phyloP scores from a whole-genome alignment of 2,329 filamentous ascomycete genomes.

The Apiospora phragmitis region DNA sequence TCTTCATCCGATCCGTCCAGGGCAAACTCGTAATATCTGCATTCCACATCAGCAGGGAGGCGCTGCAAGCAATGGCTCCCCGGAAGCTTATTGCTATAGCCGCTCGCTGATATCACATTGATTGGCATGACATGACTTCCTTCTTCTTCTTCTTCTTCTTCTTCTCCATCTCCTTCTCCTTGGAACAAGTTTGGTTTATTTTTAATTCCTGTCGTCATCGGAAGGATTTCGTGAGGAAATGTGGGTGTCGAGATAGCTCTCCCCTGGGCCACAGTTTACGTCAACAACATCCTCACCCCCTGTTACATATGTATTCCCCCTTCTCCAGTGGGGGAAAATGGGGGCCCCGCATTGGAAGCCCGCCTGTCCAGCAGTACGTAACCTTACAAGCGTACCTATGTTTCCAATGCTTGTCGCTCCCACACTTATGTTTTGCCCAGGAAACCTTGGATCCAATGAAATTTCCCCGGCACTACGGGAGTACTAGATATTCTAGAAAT shows the following conservation, averaged over 20 bases:
- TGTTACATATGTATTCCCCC: background rate
- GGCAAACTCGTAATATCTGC: background rate
- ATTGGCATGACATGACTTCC: background rate
- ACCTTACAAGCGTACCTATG: background rate
- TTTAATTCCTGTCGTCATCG: background rate
- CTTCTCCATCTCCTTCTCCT: background rate
- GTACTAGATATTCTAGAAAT: constrained; percentile 8
- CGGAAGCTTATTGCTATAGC: background rate
- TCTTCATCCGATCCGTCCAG: background rate
- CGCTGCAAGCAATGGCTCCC: background rate
- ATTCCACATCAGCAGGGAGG: background rate
- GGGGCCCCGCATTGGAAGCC: background rate
- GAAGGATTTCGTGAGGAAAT: background rate
- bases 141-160: background rate
- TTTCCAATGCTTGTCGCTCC: constrained; percentile 3
- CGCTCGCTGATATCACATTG: background rate
- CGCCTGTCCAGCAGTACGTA: background rate
- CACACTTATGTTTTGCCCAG: background rate
- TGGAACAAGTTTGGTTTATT: background rate
- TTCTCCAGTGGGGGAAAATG: constrained; percentile 2
- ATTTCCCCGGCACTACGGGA: background rate
- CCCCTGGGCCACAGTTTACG: background rate
- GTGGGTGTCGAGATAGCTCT: background rate
- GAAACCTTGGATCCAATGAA: background rate
- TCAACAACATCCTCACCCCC: background rate